Conservation (phyloP, 78 protist genomes). For the Bigelowiella natans region DNA sequence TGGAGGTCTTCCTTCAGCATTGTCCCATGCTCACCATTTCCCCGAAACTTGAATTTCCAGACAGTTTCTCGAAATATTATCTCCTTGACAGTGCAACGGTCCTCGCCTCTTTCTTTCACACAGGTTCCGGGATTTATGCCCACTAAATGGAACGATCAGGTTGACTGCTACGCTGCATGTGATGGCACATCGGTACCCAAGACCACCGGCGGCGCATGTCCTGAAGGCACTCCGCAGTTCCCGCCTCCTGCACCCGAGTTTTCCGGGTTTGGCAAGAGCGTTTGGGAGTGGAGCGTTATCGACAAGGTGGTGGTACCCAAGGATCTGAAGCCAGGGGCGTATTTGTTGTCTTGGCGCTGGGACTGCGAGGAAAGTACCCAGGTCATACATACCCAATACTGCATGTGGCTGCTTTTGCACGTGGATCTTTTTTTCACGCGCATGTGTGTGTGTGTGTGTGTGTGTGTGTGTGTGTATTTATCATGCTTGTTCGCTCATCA, state of each 20-base stretch:
- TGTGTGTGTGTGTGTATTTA: too few species aligned
- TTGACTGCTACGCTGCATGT: not conserved
- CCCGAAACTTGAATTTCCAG: not conserved
- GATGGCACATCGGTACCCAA: not conserved
- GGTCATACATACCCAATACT: too few species aligned
- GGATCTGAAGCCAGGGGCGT: not conserved
- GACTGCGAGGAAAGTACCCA: slow-evolving; percentile 1
- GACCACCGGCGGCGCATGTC: not conserved
- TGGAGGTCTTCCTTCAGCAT: not conserved
- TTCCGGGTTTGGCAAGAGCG: not conserved
- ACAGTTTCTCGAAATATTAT: too few species aligned
- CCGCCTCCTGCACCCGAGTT: not conserved
- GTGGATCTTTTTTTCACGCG: too few species aligned
- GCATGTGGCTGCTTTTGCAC: too few species aligned
- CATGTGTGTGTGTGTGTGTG: too few species aligned
- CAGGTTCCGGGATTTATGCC: not conserved
- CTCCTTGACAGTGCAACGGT: too few species aligned
- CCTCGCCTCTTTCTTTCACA: too few species aligned
- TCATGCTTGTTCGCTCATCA: too few species aligned
- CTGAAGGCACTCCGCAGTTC: not conserved
- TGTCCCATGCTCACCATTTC: not conserved
- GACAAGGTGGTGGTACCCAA: not conserved
- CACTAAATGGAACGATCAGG: not conserved
- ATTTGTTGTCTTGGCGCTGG: not conserved
- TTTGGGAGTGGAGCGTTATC: not conserved